Conservation (phyloP, 352 stramenopile species). For the Phytophthora macrochlamydospora region DNA sequence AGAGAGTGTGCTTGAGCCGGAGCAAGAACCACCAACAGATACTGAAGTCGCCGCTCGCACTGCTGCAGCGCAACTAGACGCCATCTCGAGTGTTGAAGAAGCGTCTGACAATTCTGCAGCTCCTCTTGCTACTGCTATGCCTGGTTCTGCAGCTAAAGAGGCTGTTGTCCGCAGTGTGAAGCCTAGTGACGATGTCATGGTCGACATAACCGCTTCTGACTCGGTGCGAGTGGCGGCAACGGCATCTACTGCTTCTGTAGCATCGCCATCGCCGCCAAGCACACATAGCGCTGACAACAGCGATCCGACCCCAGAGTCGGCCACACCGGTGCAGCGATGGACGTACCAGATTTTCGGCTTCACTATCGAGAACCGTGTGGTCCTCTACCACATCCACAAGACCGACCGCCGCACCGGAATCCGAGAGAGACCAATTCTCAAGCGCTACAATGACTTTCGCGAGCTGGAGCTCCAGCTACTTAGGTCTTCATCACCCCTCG, state of each 20-base stretch:
- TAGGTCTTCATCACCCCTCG: slow-evolving; percentile 26
- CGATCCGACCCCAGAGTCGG: slow-evolving; percentile 9
- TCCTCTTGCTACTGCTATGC: neutral
- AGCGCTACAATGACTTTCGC: slow-evolving; percentile 57
- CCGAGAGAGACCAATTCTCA: slow-evolving; percentile 31
- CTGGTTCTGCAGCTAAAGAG: neutral
- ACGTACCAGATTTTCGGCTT: slow-evolving; percentile 43
- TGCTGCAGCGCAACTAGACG: neutral
- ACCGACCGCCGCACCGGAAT: slow-evolving; percentile 24
- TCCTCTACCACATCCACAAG: slow-evolving; percentile 51
- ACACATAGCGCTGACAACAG: slow-evolving; percentile 17
- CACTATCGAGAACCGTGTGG: slow-evolving; percentile 38
- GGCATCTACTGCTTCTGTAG: neutral
- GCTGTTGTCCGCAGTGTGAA: neutral
- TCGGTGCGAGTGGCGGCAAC: neutral
- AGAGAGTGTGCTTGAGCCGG: neutral
- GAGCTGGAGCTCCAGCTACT: slow-evolving; percentile 44
- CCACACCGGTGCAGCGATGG: slow-evolving; percentile 15
- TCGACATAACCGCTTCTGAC: neutral
- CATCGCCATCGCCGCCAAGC: slow-evolving; percentile 2
- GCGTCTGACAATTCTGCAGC: neutral
- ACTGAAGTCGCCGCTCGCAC: neutral
- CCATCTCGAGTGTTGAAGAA: neutral
- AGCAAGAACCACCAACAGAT: neutral
- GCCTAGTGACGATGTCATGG: neutral